phyloP scores from a whole-genome alignment of 495 filamentous ascomycete species.

The Podospora bellae-mahoneyi region DNA sequence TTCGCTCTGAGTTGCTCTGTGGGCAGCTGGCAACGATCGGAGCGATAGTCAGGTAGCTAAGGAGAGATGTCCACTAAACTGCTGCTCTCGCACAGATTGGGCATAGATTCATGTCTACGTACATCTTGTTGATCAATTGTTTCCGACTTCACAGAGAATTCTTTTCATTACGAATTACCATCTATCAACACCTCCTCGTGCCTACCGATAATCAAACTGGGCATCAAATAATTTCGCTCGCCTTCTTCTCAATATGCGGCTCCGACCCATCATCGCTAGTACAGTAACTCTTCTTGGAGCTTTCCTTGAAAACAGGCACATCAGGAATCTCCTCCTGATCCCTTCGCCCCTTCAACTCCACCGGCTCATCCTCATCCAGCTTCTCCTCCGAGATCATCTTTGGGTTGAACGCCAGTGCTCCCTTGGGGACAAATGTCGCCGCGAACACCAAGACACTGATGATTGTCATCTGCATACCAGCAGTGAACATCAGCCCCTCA shows the following conservation, averaged over 20 bases:
- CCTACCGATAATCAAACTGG: neutral
- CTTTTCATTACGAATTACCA: no score
- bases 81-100: no score
- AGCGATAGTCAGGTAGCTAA: no score
- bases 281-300: slow-evolving; percentile 20
- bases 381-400: slow-evolving; percentile 36
- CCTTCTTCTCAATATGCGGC: slow-evolving; percentile 17
- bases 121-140: no score
- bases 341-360: slow-evolving; percentile 11
- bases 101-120: no score
- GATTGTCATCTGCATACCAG: slow-evolving; percentile 42
- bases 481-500: slow-evolving; percentile 31
- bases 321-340: neutral
- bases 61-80: no score
- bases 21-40: no score
- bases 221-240: slow-evolving; percentile 9
- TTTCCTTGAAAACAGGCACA: slow-evolving; percentile 1
- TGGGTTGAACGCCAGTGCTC: slow-evolving; percentile 39
- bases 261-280: slow-evolving; percentile 19
- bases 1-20: no score
- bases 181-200: neutral
- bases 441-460: slow-evolving; percentile 34
- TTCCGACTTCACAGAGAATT: no score
- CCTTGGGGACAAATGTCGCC: slow-evolving; percentile 40
- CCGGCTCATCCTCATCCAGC: slow-evolving; percentile 24